A percentile compares a stretch with the other conserved stretches of the same genome.
phyloP scores from a whole-genome alignment of 106 monocot species.

The Platanthera guangdongensis region DNA sequence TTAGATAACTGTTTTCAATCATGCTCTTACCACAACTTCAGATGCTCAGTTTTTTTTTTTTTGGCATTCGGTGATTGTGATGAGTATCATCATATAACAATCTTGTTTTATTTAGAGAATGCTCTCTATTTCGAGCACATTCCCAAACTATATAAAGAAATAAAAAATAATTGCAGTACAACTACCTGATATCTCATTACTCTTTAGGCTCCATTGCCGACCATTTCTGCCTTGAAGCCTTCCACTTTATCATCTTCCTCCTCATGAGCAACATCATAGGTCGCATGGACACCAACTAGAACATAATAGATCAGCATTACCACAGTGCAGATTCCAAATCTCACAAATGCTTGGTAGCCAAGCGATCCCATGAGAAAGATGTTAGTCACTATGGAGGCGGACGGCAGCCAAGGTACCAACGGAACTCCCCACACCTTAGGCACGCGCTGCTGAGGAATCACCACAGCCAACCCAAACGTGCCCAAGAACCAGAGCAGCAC shows the following conservation, averaged over 20 bases:
- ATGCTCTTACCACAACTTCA: no score
- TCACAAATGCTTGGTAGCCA: conserved; percentile 18
- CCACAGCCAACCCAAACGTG: conserved; percentile 15
- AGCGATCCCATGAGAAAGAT: conserved; percentile 33
- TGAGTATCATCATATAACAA: not conserved
- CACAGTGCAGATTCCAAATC: conserved; percentile 24
- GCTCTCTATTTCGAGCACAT: not conserved
- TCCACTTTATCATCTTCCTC: conserved; percentile 11
- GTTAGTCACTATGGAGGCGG: conserved; percentile 25
- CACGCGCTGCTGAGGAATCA: conserved; percentile 13
- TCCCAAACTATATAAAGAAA: not conserved
- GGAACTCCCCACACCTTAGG: conserved; percentile 36
- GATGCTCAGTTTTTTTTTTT: no score
- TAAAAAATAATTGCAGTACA: not conserved
- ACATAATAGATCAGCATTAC: conserved; percentile 28
- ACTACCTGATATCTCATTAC: not conserved
- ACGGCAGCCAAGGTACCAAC: conserved; percentile 33
- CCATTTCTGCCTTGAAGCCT: not conserved
- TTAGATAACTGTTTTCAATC: no score
- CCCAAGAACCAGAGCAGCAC: conserved; percentile 21
- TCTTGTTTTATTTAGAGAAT: not conserved
- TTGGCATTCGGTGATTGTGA: not conserved
- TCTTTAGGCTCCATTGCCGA: conserved; percentile 3
- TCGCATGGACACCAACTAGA: conserved; percentile 28
- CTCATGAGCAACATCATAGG: conserved; percentile 22